phyloP scores from a whole-genome alignment of 2,329 filamentous ascomycete species.

The Akanthomyces muscarius region DNA sequence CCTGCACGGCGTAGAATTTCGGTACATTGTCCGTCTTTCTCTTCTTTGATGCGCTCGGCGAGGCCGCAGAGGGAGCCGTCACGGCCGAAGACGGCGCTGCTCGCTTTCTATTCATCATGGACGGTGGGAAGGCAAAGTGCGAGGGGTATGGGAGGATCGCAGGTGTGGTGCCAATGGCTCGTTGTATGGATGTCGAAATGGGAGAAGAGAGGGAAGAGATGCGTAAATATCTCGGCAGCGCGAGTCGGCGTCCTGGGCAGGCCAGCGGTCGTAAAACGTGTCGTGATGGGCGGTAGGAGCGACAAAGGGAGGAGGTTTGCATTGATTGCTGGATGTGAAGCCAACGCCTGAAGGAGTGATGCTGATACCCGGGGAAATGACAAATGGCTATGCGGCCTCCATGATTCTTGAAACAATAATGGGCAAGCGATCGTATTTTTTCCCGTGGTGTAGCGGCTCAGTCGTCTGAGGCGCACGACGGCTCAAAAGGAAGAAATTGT shows the following conservation, averaged over 20 bases:
- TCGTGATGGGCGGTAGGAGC: background rate
- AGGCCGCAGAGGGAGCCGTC: conserved; percentile 18
- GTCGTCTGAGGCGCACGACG: conserved; percentile 7
- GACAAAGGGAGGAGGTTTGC: conserved; percentile 14
- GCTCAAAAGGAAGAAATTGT: conserved; percentile 14
- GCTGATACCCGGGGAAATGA: conserved; percentile 1
- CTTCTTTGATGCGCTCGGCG: conserved; percentile 37
- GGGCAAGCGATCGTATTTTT: background rate
- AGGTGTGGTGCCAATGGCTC: background rate
- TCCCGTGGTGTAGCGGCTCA: background rate
- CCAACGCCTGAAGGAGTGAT: conserved; percentile 4
- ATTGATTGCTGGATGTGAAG: conserved; percentile 7
- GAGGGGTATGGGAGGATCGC: background rate
- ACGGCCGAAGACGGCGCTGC: conserved; percentile 20
- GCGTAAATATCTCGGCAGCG: background rate
- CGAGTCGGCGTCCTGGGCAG: background rate
- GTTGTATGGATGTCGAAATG: background rate
- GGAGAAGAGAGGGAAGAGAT: background rate
- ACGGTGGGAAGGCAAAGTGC: background rate
- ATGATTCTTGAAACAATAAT: conserved; percentile 2
- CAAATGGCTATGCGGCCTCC: conserved; percentile 4
- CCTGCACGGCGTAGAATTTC: conserved; percentile 62
- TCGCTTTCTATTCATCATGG: conserved; percentile 31
- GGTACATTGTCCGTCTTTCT: conserved; percentile 44
- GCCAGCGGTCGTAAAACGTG: background rate